These are phyloP conservation scores for Fusarium floridanum DNA, from an alignment of 2,329 filamentous ascomycete genomes.

Conservation along the genomic window DNA sequence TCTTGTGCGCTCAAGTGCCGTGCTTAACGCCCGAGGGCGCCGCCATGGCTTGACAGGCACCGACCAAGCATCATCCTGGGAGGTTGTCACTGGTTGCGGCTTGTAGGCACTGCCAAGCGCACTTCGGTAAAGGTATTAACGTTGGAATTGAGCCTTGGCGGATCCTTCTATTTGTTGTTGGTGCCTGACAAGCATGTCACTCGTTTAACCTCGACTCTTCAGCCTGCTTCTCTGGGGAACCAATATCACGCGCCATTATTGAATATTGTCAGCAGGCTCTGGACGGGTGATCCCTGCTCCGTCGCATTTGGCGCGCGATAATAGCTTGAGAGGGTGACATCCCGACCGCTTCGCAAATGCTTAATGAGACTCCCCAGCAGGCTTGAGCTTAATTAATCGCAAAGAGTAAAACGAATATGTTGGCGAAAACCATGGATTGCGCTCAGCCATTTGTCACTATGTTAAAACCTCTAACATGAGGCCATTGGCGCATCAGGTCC, in stretches of 20 bases:
- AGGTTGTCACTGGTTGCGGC: neutral
- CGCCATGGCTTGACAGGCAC: neutral
- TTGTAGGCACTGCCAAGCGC: neutral
- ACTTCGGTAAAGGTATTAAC: neutral
- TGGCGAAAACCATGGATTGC: neutral
- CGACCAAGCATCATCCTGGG: neutral
- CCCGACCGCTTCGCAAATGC: neutral
- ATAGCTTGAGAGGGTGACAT: neutral
- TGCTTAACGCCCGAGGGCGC: neutral
- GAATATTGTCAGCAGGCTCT: neutral
- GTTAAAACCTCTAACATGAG: neutral
- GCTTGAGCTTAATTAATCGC: neutral
- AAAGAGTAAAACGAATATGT: neutral
- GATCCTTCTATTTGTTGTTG: neutral
- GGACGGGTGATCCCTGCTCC: neutral
- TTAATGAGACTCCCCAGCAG: neutral
- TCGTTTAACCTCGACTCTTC: neutral
- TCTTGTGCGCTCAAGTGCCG: neutral
- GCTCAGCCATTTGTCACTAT: neutral
- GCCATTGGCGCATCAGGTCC: neutral
- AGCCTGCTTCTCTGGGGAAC: neutral
- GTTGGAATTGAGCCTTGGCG: neutral
- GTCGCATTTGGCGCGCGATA: neutral
- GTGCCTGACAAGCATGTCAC: neutral
- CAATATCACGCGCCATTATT: neutral